phyloP scores from a whole-genome alignment of 148 eudicot species.

The Linanthus parryae region DNA sequence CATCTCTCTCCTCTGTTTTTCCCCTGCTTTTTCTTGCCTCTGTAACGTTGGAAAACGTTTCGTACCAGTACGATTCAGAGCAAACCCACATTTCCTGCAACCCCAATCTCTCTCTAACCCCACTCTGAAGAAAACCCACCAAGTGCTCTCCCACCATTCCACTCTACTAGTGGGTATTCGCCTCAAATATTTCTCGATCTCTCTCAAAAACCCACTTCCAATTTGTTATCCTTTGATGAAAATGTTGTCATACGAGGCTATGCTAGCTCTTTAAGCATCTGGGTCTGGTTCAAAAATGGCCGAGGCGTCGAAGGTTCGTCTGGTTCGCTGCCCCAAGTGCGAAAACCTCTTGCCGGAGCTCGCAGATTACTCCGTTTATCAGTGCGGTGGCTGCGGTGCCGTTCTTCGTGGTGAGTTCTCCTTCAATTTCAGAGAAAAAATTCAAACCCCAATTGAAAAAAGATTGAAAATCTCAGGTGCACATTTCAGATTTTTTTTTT shows the following conservation, averaged over 20 bases:
- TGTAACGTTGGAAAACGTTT: neutral
- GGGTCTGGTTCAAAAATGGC: conserved; percentile 48
- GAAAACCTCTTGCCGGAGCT: conserved; percentile 73
- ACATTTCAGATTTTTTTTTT: too few species aligned
- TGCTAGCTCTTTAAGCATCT: neutral
- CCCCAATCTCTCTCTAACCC: conserved; percentile 7
- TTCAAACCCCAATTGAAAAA: too few species aligned
- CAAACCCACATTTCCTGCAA: neutral
- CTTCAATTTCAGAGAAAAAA: too few species aligned
- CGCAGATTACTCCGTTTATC: conserved; percentile 71
- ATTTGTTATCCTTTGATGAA: neutral
- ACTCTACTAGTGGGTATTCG: neutral
- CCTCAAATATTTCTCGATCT: neutral
- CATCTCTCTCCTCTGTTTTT: neutral
- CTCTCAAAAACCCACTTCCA: neutral
- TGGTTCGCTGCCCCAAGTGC: conserved; percentile 90
- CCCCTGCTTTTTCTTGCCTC: neutral
- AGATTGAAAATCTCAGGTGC: too few species aligned
- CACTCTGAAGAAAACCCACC: neutral
- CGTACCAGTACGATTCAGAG: neutral
- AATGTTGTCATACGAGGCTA: neutral
- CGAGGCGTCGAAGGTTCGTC: conserved; percentile 46
- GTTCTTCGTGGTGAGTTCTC: conserved; percentile 58
- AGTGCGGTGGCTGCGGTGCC: conserved; percentile 95
- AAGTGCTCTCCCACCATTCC: neutral